A percentile compares a stretch with the other conserved stretches of the same genome.
Conservation (phyloP, 345 rosid species). For the Acer negundo region DNA sequence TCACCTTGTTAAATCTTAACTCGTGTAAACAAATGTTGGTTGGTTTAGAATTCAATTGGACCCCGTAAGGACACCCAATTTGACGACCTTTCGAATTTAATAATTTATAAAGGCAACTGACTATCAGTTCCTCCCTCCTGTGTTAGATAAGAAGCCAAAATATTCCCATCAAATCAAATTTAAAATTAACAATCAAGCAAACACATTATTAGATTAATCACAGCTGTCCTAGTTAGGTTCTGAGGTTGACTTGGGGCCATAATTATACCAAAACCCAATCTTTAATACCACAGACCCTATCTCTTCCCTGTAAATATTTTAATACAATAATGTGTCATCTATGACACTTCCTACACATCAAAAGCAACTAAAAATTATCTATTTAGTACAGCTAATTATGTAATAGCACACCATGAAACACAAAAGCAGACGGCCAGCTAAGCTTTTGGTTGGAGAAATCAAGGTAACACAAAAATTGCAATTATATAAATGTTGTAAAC, state of each 20-base stretch:
- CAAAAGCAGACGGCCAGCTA: conserved; percentile 4
- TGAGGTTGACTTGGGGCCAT: neutral
- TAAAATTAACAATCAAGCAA: neutral
- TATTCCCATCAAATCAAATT: neutral
- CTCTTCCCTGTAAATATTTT: neutral
- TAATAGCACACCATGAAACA: neutral
- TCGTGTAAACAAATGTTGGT: neutral
- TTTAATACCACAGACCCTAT: neutral
- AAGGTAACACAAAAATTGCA: neutral
- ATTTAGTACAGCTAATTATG: neutral
- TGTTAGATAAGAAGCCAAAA: neutral
- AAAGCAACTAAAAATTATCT: neutral
- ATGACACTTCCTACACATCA: neutral
- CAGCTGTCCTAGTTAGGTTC: neutral
- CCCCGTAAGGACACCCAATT: neutral
- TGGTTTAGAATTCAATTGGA: neutral
- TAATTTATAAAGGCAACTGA: neutral
- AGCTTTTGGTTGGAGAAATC: neutral
- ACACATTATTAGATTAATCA: neutral
- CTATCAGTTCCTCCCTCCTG: neutral
- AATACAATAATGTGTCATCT: neutral
- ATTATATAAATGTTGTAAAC: conserved; percentile 8
- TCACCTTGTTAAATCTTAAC: neutral
- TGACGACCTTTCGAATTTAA: neutral
- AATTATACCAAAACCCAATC: neutral